These are phyloP conservation scores for Fusarium sp. DNA, from an alignment of 2,329 filamentous ascomycete species.

Conservation along the genomic window DNA sequence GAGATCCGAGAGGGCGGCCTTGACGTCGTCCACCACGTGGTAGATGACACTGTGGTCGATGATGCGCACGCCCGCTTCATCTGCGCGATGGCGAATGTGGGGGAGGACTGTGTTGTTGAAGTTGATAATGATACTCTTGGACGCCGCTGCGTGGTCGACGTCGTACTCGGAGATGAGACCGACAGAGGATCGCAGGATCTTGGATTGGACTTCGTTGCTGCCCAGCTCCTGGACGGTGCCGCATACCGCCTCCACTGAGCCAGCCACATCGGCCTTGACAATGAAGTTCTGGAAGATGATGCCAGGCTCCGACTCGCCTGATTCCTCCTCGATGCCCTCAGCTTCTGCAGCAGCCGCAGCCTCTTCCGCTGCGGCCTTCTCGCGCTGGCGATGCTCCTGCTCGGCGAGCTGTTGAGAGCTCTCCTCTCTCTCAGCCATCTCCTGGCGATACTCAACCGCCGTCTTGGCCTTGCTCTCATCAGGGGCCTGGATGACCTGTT, in stretches of 20 bases:
- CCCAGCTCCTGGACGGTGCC: constrained; percentile 82
- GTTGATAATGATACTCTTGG: constrained; percentile 81
- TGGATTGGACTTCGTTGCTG: constrained; percentile 84
- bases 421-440: constrained; percentile 77
- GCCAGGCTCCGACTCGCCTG: constrained; percentile 54
- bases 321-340: constrained; percentile 52
- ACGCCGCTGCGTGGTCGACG: constrained; percentile 85
- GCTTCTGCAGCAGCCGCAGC: constrained; percentile 51
- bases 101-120: constrained; percentile 83
- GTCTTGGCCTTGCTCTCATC: constrained; percentile 82
- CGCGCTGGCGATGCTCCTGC: constrained; percentile 71
- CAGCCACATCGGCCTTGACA: constrained; percentile 92
- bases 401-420: constrained; percentile 86
- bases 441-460: constrained; percentile 81
- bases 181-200: constrained; percentile 81
- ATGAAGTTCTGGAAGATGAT: constrained; percentile 79
- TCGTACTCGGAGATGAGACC: constrained; percentile 88
- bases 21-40: constrained; percentile 79
- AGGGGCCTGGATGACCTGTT: constrained; percentile 85
- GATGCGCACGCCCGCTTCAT: constrained; percentile 78
- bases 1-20: constrained; percentile 74
- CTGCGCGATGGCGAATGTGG: constrained; percentile 76
- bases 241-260: constrained; percentile 90
- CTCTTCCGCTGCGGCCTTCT: constrained; percentile 58
- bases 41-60: constrained; percentile 91